Evolutionary conservation across 1,284 basidiomycete genomes (phyloP), one percentile per base, ranked within the genome.

Genomic region (Ceratobasidium papillatum): DNA sequence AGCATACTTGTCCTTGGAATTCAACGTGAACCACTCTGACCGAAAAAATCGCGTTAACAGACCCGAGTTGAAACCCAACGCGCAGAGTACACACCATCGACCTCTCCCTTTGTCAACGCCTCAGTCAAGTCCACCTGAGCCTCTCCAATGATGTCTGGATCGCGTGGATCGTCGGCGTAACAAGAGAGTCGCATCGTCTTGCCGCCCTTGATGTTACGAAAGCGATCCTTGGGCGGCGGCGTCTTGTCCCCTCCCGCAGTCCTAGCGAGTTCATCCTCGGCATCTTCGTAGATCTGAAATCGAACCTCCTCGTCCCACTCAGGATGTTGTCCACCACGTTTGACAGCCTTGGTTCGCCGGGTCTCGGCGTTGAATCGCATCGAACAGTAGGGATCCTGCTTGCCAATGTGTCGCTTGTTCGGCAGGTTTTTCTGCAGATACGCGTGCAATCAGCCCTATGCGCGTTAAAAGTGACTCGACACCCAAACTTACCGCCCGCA

Each of bases 291-390:
- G 75, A 99, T 86, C 38, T 92, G 91, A 83, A 99, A 99, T 58
- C 98, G 92, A 78, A 99, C 87, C 84, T 99, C 97, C 80, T 98
- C 95, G 81, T 99, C 98, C 97, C 98, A 99, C 82, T 95, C 94
- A 8, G 97, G 98, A 82, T 98, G 95, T 82, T 99, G 97, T 3
- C 98, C 98, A 68, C 98, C 97, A 47, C 95, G 92, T 81, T 95
- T 96, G 82, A 99, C 94, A 8, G 95, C 90, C 82, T 93, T 93
- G 36, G 97, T 96, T 64, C 92, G 88, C 73, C 90, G 89, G 80
- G 90, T 96, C 82, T 95, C 90, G 58, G 90, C 89, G 79, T 93
- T 92, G 75, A 96, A 86, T 5, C 86, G 84, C 49, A 98, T 87
- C 30, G 91, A 85, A 79, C 95, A 97, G 82, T 96, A 99, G 0